Evolutionary conservation across 2,329 filamentous ascomycete genomes (phyloP), one percentile per base, ranked within the genome.

Genomic region (Penicillium sp.): DNA sequence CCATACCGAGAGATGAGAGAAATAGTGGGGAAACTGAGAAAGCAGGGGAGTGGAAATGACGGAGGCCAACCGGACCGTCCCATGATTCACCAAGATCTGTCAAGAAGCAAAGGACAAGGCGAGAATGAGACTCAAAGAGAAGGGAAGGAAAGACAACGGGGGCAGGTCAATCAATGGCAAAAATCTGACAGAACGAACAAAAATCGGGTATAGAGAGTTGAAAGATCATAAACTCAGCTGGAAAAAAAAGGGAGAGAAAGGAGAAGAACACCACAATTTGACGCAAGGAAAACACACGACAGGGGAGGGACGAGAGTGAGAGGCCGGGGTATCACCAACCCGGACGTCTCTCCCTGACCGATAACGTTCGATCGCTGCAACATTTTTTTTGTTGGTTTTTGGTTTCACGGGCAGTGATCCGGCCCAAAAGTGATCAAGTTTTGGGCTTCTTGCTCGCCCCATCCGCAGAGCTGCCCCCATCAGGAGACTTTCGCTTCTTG

Each of bases 401-500:
- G 26, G 13, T 9, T 33, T 26, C 13, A n/a, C 43, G 18, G 18
- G 18, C 1, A 1, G 18, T 18, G 18, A 18, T 18, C 29, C 29
- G 29, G 29, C 11, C 11, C 29, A 32, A 11, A 32, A 3, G 7
- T 11, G 11, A 32, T 32, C 51, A 58, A 9, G 66, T 66, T 56
- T 71, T 73, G 35, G 71, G 54, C 49, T 70, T 69, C 57, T 72
- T 72, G 29, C 59, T 58, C 25, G 60, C 47, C 35, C 60, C 66
- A 43, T 69, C 63, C 6, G 58, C 60, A 39, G 56, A 55, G 4
- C 61, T 51, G 13, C 62, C 67, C 9, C 61, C 59, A n/a, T 74
- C 71, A 1, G 71, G 66, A 50, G 62, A 69, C 49, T 74, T 73
- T 47, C 70, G 64, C 50, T 73, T 73, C 55, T 67, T 71, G n/a